These are phyloP conservation scores for Adansonia rubrostipa DNA, from an alignment of 441 rosid species.

Conservation along the genomic window DNA sequence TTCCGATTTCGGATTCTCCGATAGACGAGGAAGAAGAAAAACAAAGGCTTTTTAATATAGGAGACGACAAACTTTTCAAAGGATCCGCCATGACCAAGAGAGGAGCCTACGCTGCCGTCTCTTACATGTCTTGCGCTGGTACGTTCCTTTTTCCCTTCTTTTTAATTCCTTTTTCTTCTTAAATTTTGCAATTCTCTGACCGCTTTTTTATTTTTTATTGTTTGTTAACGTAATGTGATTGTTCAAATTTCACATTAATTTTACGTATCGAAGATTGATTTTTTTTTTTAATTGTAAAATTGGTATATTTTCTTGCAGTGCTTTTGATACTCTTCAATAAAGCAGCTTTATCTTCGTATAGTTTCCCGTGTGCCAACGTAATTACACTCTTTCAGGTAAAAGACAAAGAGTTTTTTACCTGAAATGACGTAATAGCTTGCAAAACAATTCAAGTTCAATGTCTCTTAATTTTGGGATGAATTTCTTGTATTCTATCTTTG, in stretches of 20 bases:
- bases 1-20: constrained; percentile 72
- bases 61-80: constrained; percentile 65
- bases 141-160: neutral
- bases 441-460: neutral
- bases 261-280: neutral
- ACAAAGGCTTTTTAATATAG: constrained; percentile 55
- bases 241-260: neutral
- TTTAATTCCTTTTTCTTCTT: neutral
- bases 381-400: constrained; percentile 81
- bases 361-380: constrained; percentile 75
- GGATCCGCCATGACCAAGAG: constrained; percentile 93
- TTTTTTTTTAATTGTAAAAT: neutral
- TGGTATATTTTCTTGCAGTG: constrained; percentile 44
- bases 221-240: neutral
- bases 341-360: constrained; percentile 93
- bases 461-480: neutral
- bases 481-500: constrained; percentile 21
- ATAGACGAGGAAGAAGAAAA: constrained; percentile 45
- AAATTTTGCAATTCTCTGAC: neutral
- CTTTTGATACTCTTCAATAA: constrained; percentile 84
- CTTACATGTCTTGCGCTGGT: constrained; percentile 97
- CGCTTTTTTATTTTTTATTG: neutral
- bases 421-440: neutral
- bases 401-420: neutral
- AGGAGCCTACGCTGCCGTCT: constrained; percentile 83